phyloP scores from a whole-genome alignment of 2,329 filamentous ascomycete species.

The Exophiala aquamarina region DNA sequence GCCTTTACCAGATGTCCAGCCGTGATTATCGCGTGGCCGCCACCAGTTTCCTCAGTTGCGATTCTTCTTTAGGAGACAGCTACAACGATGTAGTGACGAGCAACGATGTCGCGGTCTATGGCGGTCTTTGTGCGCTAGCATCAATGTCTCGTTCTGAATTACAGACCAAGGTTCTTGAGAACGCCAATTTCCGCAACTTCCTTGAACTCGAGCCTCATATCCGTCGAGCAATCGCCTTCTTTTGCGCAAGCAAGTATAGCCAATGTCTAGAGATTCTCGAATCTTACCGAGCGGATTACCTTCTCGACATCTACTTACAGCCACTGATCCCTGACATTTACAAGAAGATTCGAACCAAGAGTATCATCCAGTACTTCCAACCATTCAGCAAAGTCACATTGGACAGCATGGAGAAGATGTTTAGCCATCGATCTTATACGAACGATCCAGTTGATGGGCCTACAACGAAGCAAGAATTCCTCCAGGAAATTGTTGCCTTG shows the following conservation, averaged over 20 bases:
- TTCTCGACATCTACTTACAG: constrained; percentile 85
- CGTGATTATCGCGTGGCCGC: constrained; percentile 68
- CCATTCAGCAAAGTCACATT: constrained; percentile 88
- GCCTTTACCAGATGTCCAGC: constrained; percentile 60
- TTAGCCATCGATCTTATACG: constrained; percentile 55
- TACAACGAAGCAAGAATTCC: constrained; percentile 30
- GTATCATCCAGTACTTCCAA: constrained; percentile 88
- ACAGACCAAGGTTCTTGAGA: constrained; percentile 75
- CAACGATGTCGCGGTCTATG: constrained; percentile 91
- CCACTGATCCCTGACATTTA: constrained; percentile 71
- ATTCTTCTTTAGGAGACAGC: constrained; percentile 52
- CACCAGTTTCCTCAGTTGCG: constrained; percentile 64
- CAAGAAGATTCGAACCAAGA: constrained; percentile 76
- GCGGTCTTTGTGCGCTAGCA: constrained; percentile 83
- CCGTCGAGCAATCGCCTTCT: constrained; percentile 83
- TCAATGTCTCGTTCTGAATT: constrained; percentile 81
- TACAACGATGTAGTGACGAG: constrained; percentile 73
- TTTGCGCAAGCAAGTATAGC: constrained; percentile 87
- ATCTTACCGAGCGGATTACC: constrained; percentile 77
- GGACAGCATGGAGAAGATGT: constrained; percentile 73
- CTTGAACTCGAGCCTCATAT: constrained; percentile 93
- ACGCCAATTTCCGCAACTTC: constrained; percentile 76
- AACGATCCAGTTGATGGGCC: constrained; percentile 44
- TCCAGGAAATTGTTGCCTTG: constrained; percentile 70
- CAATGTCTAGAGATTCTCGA: constrained; percentile 80